Evolutionary conservation across 768 basidiomycete genomes (phyloP).

Genomic region (Phanerochaete carnosa): DNA sequence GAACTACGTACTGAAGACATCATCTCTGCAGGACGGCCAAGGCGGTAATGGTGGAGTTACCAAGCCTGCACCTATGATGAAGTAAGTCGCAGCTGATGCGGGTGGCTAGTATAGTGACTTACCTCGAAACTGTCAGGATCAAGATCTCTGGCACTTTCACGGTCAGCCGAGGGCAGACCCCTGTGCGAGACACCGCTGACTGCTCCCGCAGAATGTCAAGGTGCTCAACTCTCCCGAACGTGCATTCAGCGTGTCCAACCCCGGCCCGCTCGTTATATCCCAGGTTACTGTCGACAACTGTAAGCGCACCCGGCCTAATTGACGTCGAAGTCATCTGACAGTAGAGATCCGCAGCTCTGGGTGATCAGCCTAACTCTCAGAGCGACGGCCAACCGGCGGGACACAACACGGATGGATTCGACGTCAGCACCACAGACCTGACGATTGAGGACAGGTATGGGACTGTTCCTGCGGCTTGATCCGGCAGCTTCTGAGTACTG

Average conservation of each 20-base stretch:
- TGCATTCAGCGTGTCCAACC: conserved; percentile 28
- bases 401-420: conserved; percentile 33
- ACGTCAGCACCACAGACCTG: conserved; percentile 24
- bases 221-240: conserved; percentile 40
- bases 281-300: conserved; percentile 54
- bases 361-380: conserved; percentile 47
- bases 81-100: no score
- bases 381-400: conserved; percentile 50
- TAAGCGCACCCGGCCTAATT: conserved; percentile 25
- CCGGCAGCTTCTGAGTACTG: no score
- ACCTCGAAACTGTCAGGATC: conserved; percentile 25
- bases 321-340: not conserved
- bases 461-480: not conserved
- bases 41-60: conserved; percentile 29
- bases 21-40: conserved; percentile 23
- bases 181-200: not conserved
- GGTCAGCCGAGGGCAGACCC: conserved; percentile 18
- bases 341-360: conserved; percentile 46
- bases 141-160: conserved; percentile 37
- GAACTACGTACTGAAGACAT: not conserved
- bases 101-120: not conserved
- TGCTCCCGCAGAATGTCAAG: conserved; percentile 27
- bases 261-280: conserved; percentile 37
- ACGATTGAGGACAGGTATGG: conserved; percentile 24
- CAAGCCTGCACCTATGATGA: conserved; percentile 38